A percentile compares a stretch with the other conserved stretches of the same genome.
phyloP scores from a whole-genome alignment of 2,329 filamentous ascomycete species.

The Ophiostoma ips region DNA sequence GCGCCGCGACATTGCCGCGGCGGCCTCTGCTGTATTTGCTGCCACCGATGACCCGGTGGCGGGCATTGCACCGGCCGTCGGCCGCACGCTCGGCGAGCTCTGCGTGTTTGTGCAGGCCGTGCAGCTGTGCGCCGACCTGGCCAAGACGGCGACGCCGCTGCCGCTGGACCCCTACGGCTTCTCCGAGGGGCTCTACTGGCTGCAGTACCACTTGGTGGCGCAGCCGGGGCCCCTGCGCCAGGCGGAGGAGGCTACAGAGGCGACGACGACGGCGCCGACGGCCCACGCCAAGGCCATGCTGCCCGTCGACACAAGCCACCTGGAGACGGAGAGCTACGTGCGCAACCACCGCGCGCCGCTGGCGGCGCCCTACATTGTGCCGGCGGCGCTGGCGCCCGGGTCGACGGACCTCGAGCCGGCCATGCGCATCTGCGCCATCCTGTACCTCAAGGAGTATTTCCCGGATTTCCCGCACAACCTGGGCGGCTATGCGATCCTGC shows the following conservation, averaged over 20 bases:
- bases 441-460: constrained; percentile 21
- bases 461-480: constrained; percentile 21
- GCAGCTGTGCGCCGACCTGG: constrained; percentile 13
- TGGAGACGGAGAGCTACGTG: constrained; percentile 14
- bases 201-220: constrained; percentile 18
- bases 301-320: constrained; percentile 12
- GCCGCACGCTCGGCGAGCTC: constrained; percentile 17
- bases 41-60: constrained; percentile 11
- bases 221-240: constrained; percentile 17
- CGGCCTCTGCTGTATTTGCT: constrained; percentile 15
- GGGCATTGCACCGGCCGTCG: constrained; percentile 14
- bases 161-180: constrained; percentile 20
- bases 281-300: no score
- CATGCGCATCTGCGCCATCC: constrained; percentile 19
- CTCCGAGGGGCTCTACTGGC: constrained; percentile 20
- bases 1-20: constrained; percentile 9
- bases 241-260: constrained; percentile 1
- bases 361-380: constrained; percentile 10
- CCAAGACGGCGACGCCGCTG: constrained; percentile 5
- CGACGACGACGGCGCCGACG: no score
- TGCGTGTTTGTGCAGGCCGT: constrained; percentile 17
- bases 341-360: constrained; percentile 16
- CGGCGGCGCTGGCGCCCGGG: not conserved
- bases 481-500: constrained; percentile 19
- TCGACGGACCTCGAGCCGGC: constrained; percentile 17